Conservation (phyloP, 805 yeast species). For the Suhomyces xylopsoci region DNA sequence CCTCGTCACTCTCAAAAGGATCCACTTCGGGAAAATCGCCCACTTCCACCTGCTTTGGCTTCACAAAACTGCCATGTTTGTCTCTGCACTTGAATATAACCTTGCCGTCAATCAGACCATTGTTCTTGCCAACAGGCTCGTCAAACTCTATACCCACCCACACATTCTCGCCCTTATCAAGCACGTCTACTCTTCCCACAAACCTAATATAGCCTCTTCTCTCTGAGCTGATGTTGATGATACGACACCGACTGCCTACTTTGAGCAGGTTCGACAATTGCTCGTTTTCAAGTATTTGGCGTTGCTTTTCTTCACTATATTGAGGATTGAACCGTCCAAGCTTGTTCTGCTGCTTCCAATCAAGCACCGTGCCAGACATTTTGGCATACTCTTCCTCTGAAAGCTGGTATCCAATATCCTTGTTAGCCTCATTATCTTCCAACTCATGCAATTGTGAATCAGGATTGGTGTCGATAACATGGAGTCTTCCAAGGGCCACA, state of each 20-base stretch:
- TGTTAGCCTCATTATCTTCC: constrained; percentile 14
- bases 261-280: constrained; percentile 24
- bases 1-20: constrained; percentile 45
- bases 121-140: constrained; percentile 83
- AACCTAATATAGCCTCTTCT: constrained; percentile 70
- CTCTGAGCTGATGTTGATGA: constrained; percentile 43
- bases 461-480: constrained; percentile 55
- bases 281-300: constrained; percentile 28
- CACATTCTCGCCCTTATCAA: constrained; percentile 44
- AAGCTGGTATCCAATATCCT: constrained; percentile 43
- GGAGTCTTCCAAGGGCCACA: constrained; percentile 46
- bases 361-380: constrained; percentile 60
- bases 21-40: constrained; percentile 61
- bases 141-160: constrained; percentile 90
- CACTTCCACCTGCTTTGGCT: constrained; percentile 63
- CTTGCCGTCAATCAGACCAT: constrained; percentile 66
- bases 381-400: constrained; percentile 60
- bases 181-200: constrained; percentile 64
- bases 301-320: constrained; percentile 27
- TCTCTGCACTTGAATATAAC: constrained; percentile 55
- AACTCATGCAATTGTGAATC: constrained; percentile 47
- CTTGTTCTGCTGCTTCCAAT: constrained; percentile 69
- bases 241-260: constrained; percentile 54
- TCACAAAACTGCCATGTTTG: constrained; percentile 75
- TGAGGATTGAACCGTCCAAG: constrained; percentile 73